Base-by-base conservation (phyloP, 179 eudicot species). In the Silene coronaria region DNA sequence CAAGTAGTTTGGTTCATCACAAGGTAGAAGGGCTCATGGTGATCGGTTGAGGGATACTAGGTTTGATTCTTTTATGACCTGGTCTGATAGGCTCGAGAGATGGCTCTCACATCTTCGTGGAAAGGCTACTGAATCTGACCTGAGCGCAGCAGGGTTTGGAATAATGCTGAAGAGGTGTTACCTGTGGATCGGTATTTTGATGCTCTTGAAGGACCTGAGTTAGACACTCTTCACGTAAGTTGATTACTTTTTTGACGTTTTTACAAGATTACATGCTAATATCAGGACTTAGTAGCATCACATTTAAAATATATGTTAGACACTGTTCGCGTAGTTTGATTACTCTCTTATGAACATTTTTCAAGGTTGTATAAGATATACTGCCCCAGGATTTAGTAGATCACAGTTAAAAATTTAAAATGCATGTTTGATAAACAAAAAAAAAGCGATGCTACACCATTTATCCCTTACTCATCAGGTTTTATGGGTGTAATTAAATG, bases 141-240 rank as follows among this genome's bases (percentile, higher is more conserved):
- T 17, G 87, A 78, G 57, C 63, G 45, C 13, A 71, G 80, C 57
- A 60, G 76, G 76, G 8, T n/a, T 30, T 63, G 74, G 19, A 69
- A 19, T 62, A 38, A 57, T 24, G 89, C 83, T 38, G 64, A 81
- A 38, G 90, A 87, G 16, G 67, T 61, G 66, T 27, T 93, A 70
- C 89, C 93, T 45, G 96, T 87, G 55, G 89, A 88, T 32, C 87
- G 98, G 19, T 93, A 90, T 82, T 93, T 87, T 70, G 97, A 85
- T 85, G 98, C 98, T 27, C 64, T 93, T 77, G 88, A 93, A 76
- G 98, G 98, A 51, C 98, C 97, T 0, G 98, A 93, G 77, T 72
- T 93, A 62, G 98, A 93, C 17, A 90, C 90, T 53, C 91, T 93
- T 27, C 81, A 88, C 80, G 98, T 93, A 86, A 46, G 90, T 75